Conservation (phyloP, 2,329 filamentous ascomycete species). For the Aspergillus luchuensis region DNA sequence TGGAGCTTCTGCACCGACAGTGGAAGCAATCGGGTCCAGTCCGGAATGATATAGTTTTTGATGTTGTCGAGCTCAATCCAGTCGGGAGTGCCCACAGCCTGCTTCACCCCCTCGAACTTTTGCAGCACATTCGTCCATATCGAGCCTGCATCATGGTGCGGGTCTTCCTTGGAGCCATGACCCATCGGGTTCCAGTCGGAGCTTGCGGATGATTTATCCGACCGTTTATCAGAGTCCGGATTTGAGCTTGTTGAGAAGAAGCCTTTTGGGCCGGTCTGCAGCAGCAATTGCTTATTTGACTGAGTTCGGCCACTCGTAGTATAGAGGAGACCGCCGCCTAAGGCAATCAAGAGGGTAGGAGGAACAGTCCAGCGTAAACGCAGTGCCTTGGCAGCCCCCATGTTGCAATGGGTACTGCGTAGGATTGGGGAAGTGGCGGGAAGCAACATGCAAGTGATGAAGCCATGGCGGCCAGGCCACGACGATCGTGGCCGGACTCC, state of each 20-base stretch:
- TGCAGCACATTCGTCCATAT: slow-evolving; percentile 56
- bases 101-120: slow-evolving; percentile 44
- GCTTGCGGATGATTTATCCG: slow-evolving; percentile 6
- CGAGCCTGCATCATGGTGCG: slow-evolving; percentile 32
- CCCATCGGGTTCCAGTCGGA: slow-evolving; percentile 9
- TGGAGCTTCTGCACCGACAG: slow-evolving; percentile 80
- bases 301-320: slow-evolving; percentile 29
- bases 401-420: slow-evolving; percentile 29
- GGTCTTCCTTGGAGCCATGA: slow-evolving; percentile 11
- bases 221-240: slow-evolving; percentile 16
- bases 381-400: slow-evolving; percentile 38
- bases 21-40: slow-evolving; percentile 78
- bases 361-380: slow-evolving; percentile 41
- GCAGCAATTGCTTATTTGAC: slow-evolving; percentile 23
- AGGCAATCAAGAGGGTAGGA: slow-evolving; percentile 35
- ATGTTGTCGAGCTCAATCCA: slow-evolving; percentile 57
- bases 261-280: slow-evolving; percentile 25
- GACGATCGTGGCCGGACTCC: slow-evolving; percentile 17
- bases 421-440: slow-evolving; percentile 18
- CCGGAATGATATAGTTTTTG: slow-evolving; percentile 72
- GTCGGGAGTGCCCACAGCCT: slow-evolving; percentile 44
- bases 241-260: slow-evolving; percentile 27
- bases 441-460: slow-evolving; percentile 26
- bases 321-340: slow-evolving; percentile 30
- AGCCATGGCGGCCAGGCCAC: slow-evolving; percentile 21